phyloP scores from a whole-genome alignment of 1,284 basidiomycete species.

The Trametes pubescens region DNA sequence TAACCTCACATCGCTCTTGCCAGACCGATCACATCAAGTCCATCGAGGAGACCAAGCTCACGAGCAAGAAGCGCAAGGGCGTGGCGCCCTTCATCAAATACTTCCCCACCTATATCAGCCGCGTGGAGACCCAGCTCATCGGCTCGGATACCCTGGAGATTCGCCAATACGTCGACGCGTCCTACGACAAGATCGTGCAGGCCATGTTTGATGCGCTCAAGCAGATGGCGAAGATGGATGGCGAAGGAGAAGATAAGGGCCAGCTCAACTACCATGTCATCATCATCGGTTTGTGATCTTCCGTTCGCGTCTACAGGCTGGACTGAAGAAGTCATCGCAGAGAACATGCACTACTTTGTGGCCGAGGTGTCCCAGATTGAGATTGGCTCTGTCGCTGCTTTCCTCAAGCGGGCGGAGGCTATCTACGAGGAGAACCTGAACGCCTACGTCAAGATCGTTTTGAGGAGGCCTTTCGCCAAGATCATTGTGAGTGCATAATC shows the following conservation, averaged over 20 bases:
- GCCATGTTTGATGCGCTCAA: constrained; percentile 93
- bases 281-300: constrained; percentile 80
- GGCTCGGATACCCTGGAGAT: constrained; percentile 82
- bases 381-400: constrained; percentile 72
- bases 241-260: constrained; percentile 93
- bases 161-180: constrained; percentile 78
- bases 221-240: constrained; percentile 94
- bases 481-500: constrained; percentile 75
- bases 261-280: constrained; percentile 97
- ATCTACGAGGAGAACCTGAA: constrained; percentile 90
- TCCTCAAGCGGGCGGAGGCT: constrained; percentile 78
- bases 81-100: constrained; percentile 94
- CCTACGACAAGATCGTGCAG: constrained; percentile 89
- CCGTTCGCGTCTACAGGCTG: not conserved
- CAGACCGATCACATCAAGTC: constrained; percentile 88
- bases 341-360: constrained; percentile 96
- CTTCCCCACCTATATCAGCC: constrained; percentile 89
- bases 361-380: constrained; percentile 80
- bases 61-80: constrained; percentile 91
- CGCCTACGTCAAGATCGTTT: constrained; percentile 88
- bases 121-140: constrained; percentile 88
- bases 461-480: constrained; percentile 87
- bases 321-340: constrained; percentile 51
- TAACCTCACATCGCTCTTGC: not conserved
- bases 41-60: constrained; percentile 92